Base-by-base conservation (phyloP, 129 eudicot species). In the Lactuca sativa region DNA sequence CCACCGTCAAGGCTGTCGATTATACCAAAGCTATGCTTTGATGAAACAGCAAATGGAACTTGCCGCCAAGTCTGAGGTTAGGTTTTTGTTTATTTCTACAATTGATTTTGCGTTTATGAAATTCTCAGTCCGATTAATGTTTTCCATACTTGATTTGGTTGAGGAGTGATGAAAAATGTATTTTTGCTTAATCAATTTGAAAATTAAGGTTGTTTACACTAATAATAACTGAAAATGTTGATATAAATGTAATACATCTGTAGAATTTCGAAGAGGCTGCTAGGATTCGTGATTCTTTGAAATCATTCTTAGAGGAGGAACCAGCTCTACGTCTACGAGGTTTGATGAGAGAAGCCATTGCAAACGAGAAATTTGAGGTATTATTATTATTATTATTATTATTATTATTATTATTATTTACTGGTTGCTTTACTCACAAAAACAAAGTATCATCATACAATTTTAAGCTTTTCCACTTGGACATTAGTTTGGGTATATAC, bases 231-330 rank as follows among this genome's bases (percentile, higher is more conserved):
- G 62, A 72, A 49, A 9, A 36, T 18, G 70, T 38, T 48, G 12
- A 58, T 13, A 38, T 62, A 43, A 10, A 18, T 66, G 7, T 9
- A n/a, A 53, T 67, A 56, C 62, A 11, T 48, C 7, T 73, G 67
- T 70, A 92, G 98, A 84, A 92, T 78, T 92, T 84, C 52, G 81
- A 89, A 71, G 98, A 92, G 70, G 98, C 98, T 61, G 99, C 97
- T 15, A 82, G 99, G 67, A 78, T 93, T 81, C 95, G 99, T 55
- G 97, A 93, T 85, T 93, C 99, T 1, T 66, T 93, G 83, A 93
- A 77, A 72, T 56, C 82, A 7, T 90, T 85, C 21, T 97, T 90
- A 80, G 90, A 93, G 62, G 90, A 90, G 82, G 99, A 93, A 72
- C 99, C 99, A 0, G 84, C 90, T 68, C 73, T 93, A 81, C 91